Conservation (phyloP, 208 protist species). For the Trypanosoma melophagium region DNA sequence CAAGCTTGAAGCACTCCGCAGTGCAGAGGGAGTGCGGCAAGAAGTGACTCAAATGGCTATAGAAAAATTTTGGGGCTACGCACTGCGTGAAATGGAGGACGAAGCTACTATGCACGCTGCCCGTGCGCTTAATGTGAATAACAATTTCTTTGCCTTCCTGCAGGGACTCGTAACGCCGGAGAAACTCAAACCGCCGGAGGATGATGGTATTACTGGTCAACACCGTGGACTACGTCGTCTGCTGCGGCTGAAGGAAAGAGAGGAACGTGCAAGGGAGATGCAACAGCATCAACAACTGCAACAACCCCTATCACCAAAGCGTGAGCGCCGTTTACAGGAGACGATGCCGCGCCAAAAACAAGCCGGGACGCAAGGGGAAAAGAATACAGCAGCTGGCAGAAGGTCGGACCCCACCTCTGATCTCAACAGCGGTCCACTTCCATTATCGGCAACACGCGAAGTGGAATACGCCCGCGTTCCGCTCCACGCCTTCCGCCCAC, state of each 20-base stretch:
- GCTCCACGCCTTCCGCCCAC: slow-evolving; percentile 49
- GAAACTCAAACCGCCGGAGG: slow-evolving; percentile 48
- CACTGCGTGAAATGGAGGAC: slow-evolving; percentile 76
- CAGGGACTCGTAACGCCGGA: slow-evolving; percentile 65
- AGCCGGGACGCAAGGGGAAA: slow-evolving; percentile 1
- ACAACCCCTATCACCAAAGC: slow-evolving; percentile 26
- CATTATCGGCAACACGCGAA: slow-evolving; percentile 36
- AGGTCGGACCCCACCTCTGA: background rate
- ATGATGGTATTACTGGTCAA: slow-evolving; percentile 41
- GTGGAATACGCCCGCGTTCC: slow-evolving; percentile 60
- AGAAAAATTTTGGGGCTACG: slow-evolving; percentile 52
- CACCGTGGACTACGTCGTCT: slow-evolving; percentile 77
- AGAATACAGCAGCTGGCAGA: slow-evolving; percentile 3
- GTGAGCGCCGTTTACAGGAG: slow-evolving; percentile 56
- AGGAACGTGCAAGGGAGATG: slow-evolving; percentile 36
- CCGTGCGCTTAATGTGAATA: slow-evolving; percentile 54
- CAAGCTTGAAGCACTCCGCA: slow-evolving; percentile 39
- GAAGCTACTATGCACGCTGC: slow-evolving; percentile 65
- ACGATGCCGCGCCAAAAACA: slow-evolving; percentile 41
- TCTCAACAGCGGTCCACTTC: slow-evolving; percentile 12
- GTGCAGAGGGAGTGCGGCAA: slow-evolving; percentile 51
- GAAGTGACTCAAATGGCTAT: slow-evolving; percentile 32
- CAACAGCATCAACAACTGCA: slow-evolving; percentile 38
- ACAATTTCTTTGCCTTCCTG: slow-evolving; percentile 66
- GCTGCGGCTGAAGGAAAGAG: slow-evolving; percentile 52